Percentiles rank a stretch among this genome's conserved stretches.
phyloP scores from a whole-genome alignment of 225 moss, liverwort and hornwort genomes.

The Straminergon stramineum region DNA sequence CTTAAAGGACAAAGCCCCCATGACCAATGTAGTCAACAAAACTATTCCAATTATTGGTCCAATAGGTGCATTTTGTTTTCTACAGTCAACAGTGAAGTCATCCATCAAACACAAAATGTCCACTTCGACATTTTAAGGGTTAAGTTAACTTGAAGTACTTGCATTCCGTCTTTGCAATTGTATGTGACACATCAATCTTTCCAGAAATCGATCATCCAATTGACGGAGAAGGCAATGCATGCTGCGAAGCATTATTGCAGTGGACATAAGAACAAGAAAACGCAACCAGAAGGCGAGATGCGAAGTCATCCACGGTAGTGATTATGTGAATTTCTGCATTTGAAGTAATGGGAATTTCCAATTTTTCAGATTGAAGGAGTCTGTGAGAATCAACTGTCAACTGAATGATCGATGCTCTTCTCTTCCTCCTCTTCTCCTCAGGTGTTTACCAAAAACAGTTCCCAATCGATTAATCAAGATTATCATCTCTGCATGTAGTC shows the following conservation, averaged over 20 bases:
- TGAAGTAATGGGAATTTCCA: not conserved
- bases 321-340: not conserved
- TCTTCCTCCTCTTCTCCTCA: slow-evolving; percentile 5
- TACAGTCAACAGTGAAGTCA: no score
- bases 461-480: not conserved
- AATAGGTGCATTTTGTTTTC: no score
- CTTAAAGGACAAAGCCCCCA: no score
- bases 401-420: slow-evolving; percentile 37
- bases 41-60: no score
- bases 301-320: not conserved
- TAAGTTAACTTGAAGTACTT: not conserved
- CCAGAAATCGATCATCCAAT: not conserved
- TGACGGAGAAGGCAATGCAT: not conserved
- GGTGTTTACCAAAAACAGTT: not conserved
- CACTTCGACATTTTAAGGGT: no score
- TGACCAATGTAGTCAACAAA: no score
- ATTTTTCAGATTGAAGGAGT: not conserved
- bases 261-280: no score
- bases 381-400: slow-evolving; percentile 6
- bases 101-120: no score
- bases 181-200: not conserved
- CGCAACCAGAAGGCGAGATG: not conserved
- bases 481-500: no score
- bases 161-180: not conserved
- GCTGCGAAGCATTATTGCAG: not conserved